Conservation (phyloP, 164 flowering plant genomes). For the Aristolochia fimbriata region DNA sequence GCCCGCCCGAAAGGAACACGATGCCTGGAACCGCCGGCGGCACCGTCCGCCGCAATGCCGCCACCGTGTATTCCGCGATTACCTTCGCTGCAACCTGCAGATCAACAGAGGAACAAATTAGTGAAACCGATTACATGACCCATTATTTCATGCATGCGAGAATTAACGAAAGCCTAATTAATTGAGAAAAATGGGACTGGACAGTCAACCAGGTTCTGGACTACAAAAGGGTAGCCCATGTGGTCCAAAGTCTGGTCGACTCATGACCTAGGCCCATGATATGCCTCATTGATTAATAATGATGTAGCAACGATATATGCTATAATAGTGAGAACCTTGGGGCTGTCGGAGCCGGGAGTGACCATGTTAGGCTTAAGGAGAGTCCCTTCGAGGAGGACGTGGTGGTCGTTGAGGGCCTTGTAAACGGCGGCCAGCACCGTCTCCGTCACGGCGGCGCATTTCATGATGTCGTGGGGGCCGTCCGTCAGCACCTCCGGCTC, state of each 20-base stretch:
- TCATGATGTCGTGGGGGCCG: slow-evolving; percentile 54
- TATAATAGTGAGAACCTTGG: slow-evolving; percentile 58
- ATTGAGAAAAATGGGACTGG: too few relatives aligned
- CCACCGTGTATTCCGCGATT: slow-evolving; percentile 73
- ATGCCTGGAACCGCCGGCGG: slow-evolving; percentile 84
- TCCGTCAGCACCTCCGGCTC: slow-evolving; percentile 79
- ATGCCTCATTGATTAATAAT: too few relatives aligned
- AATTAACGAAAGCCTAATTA: too few relatives aligned
- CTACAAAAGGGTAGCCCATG: too few relatives aligned
- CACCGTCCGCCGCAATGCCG: slow-evolving; percentile 62
- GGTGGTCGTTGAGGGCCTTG: slow-evolving; percentile 82
- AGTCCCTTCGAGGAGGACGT: slow-evolving; percentile 77
- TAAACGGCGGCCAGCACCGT: slow-evolving; percentile 67
- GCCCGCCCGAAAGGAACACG: slow-evolving; percentile 77
- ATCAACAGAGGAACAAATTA: too few relatives aligned
- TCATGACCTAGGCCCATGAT: too few relatives aligned
- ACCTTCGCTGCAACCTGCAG: slow-evolving; percentile 47
- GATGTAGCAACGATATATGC: too few relatives aligned
- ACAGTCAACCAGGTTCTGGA: too few relatives aligned
- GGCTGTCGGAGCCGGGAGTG: slow-evolving; percentile 72
- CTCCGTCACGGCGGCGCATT: slow-evolving; percentile 69
- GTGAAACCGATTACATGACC: too few relatives aligned
- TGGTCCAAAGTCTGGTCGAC: too few relatives aligned
- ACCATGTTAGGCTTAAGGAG: slow-evolving; percentile 88
- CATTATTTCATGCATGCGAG: too few relatives aligned